Evolutionary conservation across 306 rosid species (phyloP), one percentile per base, ranked within the genome.

Genomic region (Parietaria judaica): DNA sequence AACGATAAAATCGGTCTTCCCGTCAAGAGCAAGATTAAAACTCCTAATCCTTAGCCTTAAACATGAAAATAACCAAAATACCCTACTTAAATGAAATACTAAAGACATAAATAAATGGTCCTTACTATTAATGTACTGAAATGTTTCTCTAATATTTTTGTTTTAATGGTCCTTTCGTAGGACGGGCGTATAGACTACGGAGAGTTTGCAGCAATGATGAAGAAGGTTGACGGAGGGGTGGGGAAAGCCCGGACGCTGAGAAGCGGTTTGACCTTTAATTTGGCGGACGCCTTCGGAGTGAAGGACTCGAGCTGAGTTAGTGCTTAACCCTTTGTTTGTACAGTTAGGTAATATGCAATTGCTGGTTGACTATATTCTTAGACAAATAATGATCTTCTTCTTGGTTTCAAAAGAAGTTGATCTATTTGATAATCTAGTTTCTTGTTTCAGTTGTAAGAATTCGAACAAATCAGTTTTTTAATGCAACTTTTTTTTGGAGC

Each of bases 131-230:
- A 23, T 23, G 1, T 23, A 23, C 31, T 17, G 31, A 53, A 53
- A 53, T 17, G 57, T 17, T 41, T 41, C 45, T 41, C 45, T 41
- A 41, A 41, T 41, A 41, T 41, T 41, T 41, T 7, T 7, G 3
- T 35, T 15, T 41, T 15, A 59, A 14, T 52, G 52, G 38, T 0
- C 44, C 14, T 17, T 56, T 56, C 70, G 60, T 79, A 91, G 97
- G 97, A 91, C 36, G 95, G 97, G 46, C 84, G 82, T 56, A 91
- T 91, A 46, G 97, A 91, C 79, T 91, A 81, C 51, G 82, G 61
- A 13, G 97, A 91, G 70, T 91, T 91, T 78, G 81, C 76, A 15
- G 86, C 97, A 14, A 91, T 91, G 97, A 91, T 91, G 97, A 85
- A 74, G 63, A 68, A 66, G 74, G 92, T 81, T 3, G 95, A 87